Conservation (phyloP, 805 yeast species). For the Wickerhamiella kazuoi region DNA sequence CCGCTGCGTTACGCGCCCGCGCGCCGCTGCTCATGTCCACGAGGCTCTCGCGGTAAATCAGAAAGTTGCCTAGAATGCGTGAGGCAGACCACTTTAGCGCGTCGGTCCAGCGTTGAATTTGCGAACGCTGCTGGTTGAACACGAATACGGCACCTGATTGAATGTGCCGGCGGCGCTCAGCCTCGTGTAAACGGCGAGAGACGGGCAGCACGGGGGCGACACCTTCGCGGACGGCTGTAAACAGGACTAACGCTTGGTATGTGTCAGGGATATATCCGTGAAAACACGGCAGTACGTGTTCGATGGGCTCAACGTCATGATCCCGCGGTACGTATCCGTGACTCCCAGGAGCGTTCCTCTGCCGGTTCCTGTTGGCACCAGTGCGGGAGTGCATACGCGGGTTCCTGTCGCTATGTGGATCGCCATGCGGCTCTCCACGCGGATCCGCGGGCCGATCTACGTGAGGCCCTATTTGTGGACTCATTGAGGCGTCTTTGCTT, state of each 20-base stretch:
- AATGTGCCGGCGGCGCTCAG: conserved; percentile 50
- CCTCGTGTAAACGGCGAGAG: conserved; percentile 65
- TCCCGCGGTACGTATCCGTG: too few relatives aligned
- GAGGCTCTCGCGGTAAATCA: conserved; percentile 51
- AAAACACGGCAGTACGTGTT: conserved; percentile 36
- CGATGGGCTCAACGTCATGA: too few relatives aligned
- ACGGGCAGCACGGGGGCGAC: conserved; percentile 40
- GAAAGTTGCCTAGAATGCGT: conserved; percentile 66
- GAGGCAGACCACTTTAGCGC: conserved; percentile 93
- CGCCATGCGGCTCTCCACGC: too few relatives aligned
- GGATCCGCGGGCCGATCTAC: too few relatives aligned
- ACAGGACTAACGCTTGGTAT: conserved; percentile 61
- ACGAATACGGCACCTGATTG: conserved; percentile 68
- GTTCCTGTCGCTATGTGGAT: too few relatives aligned
- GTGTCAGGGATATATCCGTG: conserved; percentile 66
- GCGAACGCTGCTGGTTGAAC: conserved; percentile 63
- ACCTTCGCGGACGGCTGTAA: conserved; percentile 60
- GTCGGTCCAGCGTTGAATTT: conserved; percentile 91
- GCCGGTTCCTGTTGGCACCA: too few relatives aligned
- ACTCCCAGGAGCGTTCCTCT: too few relatives aligned
- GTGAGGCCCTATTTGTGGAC: too few relatives aligned
- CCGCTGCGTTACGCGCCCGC: background rate
- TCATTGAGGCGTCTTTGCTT: too few relatives aligned
- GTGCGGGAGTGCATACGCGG: too few relatives aligned
- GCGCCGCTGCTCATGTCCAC: conserved; percentile 21